phyloP scores from a whole-genome alignment of 2,329 filamentous ascomycete species.

The Podosphaera aphanis region DNA sequence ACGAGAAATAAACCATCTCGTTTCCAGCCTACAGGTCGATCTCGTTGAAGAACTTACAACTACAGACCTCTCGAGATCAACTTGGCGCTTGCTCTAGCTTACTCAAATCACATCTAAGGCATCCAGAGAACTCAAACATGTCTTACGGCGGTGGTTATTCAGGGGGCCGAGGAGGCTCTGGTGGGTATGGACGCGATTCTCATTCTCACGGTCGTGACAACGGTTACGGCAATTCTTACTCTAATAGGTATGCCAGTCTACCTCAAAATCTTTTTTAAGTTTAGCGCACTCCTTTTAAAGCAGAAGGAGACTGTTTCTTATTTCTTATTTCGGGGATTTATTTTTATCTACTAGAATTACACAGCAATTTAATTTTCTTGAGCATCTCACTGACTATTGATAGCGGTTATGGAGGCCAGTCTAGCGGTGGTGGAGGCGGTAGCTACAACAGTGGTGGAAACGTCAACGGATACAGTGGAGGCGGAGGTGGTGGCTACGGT shows the following conservation, averaged over 20 bases:
- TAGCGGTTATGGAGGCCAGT: slow-evolving; percentile 25
- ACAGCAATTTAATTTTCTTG: too few species aligned
- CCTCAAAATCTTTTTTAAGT: slow-evolving; percentile 18
- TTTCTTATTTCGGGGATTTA: too few species aligned
- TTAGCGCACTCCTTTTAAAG: slow-evolving; percentile 13
- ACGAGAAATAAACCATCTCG: background rate
- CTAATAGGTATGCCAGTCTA: slow-evolving; percentile 23
- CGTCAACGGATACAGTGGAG: slow-evolving; percentile 15
- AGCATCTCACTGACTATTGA: slow-evolving; percentile 18
- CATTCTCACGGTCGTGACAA: slow-evolving; percentile 22
- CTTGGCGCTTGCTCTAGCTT: background rate
- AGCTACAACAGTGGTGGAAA: slow-evolving; percentile 16
- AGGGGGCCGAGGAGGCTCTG: slow-evolving; percentile 20
- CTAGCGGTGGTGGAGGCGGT: slow-evolving; percentile 19
- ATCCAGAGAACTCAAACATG: slow-evolving; percentile 23
- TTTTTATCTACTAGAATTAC: too few species aligned
- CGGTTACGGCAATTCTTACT: slow-evolving; percentile 25
- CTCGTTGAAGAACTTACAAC: background rate
- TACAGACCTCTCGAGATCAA: background rate
- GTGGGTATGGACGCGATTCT: slow-evolving; percentile 30
- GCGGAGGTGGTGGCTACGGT: slow-evolving; percentile 19
- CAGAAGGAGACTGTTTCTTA: slow-evolving; percentile 9
- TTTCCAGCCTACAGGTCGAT: background rate
- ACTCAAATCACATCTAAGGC: background rate
- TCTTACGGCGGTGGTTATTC: slow-evolving; percentile 36